These are phyloP conservation scores for Epicoccum nigrum DNA, from an alignment of 2,329 filamentous ascomycete genomes.

Conservation along the genomic window DNA sequence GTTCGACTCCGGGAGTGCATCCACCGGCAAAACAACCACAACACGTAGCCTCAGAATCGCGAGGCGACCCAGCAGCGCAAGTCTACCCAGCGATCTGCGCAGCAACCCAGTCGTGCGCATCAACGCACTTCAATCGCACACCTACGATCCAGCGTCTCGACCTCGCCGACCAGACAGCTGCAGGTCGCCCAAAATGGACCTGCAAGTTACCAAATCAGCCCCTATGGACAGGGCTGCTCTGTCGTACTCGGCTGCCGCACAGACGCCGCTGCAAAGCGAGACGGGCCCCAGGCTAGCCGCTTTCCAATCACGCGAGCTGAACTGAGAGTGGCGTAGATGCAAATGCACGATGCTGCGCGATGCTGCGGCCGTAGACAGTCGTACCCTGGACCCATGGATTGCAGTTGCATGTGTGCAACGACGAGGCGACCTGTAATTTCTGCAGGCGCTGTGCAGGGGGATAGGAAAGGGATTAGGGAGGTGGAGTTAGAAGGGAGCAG, in stretches of 20 bases:
- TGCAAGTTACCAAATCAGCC: constrained; percentile 11
- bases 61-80: neutral
- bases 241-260: constrained; percentile 6
- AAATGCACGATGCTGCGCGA: constrained; percentile 18
- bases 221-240: too few relatives aligned
- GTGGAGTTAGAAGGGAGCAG: too few relatives aligned
- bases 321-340: neutral
- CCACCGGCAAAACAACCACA: constrained; percentile 4
- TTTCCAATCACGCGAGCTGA: neutral
- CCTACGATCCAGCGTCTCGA: constrained; percentile 12
- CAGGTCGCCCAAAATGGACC: constrained; percentile 10
- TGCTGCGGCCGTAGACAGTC: constrained; percentile 3
- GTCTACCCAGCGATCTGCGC: constrained; percentile 3
- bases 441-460: constrained; percentile 3
- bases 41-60: too few relatives aligned
- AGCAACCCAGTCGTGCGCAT: constrained; percentile 2
- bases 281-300: too few relatives aligned
- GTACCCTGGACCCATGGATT: constrained; percentile 11
- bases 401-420: constrained; percentile 6
- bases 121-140: too few relatives aligned
- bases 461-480: neutral
- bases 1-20: neutral
- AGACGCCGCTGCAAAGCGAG: too few relatives aligned
- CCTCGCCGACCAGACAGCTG: constrained; percentile 12
- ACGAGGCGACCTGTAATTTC: constrained; percentile 15